Conservation (phyloP, 768 basidiomycete species). For the Pulveroboletus sp. region DNA sequence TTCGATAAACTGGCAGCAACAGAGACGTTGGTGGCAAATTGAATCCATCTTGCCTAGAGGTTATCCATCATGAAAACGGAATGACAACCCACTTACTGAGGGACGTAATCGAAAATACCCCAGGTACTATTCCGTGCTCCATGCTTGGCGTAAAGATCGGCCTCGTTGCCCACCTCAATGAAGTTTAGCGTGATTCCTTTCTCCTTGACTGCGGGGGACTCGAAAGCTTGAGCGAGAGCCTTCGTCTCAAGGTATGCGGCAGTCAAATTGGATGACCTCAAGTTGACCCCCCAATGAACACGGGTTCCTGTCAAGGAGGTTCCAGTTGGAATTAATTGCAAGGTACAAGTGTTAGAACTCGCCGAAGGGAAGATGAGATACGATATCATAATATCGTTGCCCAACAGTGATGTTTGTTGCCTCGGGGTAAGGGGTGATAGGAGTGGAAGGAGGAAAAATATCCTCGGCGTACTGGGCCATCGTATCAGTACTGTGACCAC, state of each 20-base stretch:
- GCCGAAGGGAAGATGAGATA: conserved; percentile 52
- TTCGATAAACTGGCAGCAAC: conserved; percentile 36
- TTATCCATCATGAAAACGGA: neutral
- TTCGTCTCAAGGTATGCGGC: conserved; percentile 45
- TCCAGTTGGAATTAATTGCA: neutral
- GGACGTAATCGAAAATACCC: conserved; percentile 43
- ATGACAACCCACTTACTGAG: conserved; percentile 39
- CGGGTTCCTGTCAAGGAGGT: conserved; percentile 45
- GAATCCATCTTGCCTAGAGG: conserved; percentile 44
- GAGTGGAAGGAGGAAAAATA: conserved; percentile 47
- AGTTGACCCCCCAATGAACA: conserved; percentile 67
- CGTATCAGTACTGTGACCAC: neutral
- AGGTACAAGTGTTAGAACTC: conserved; percentile 7
- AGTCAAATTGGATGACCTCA: conserved; percentile 53
- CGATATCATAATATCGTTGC: conserved; percentile 50
- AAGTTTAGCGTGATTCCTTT: conserved; percentile 50
- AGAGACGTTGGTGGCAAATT: conserved; percentile 49
- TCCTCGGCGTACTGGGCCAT: conserved; percentile 41
- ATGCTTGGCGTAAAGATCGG: conserved; percentile 52
- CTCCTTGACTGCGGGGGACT: conserved; percentile 34
- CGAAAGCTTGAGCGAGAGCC: conserved; percentile 49
- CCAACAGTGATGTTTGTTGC: conserved; percentile 61
- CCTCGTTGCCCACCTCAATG: conserved; percentile 64
- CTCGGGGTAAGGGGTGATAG: conserved; percentile 62
- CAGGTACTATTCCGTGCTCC: conserved; percentile 40